Base-by-base conservation (phyloP, 2,329 filamentous ascomycete genomes). In the Paecilomyces sp. region DNA sequence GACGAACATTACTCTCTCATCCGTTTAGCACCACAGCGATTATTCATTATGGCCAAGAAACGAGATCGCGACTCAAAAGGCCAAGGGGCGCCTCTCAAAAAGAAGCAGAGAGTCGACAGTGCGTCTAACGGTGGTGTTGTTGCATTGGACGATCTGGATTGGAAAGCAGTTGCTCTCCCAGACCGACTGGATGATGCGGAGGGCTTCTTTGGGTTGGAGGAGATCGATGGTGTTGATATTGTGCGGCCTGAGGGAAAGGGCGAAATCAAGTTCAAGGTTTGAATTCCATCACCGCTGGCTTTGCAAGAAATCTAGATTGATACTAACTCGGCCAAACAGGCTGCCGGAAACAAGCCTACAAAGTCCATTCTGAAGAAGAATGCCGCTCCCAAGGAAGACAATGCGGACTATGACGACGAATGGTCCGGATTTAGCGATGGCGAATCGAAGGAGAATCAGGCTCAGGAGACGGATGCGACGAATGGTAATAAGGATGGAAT, bases 171-270 rank as follows among this genome's bases (percentile, higher is more conserved):
- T 3, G 71, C 78, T 36, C 78, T 88, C 66, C 90, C 91, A 6
- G 89, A 92, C 69, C 86, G 89, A 70, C 81, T 92, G 66, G 87
- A 93, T 54, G 91, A 97, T 76, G 90, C 90, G n/a, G 92, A 95
- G 64, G 94, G 94, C 0, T 97, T 99, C 73, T 95, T 88, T 67
- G 92, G 90, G 0, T 78, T 99, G 1, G 92, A 99, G 69, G 92
- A 97, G 68, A 88, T 97, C 54, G 90, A 96, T 15, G 91, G 90
- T 57, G 90, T 99, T 1, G 90, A 96, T 31, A 82, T 99, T n/a
- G 79, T 96, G 51, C 85, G 83, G 62, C 77, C 81, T 25, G 81
- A 88, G 31, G 86, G 85, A 7, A 77, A 81, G 57, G 81, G 77
- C 36, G 67, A 74, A 41, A 58, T 80, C 50, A 70, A 72, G 58